phyloP scores from a whole-genome alignment of 441 rosid genomes.

The Populus trichocarpa region DNA sequence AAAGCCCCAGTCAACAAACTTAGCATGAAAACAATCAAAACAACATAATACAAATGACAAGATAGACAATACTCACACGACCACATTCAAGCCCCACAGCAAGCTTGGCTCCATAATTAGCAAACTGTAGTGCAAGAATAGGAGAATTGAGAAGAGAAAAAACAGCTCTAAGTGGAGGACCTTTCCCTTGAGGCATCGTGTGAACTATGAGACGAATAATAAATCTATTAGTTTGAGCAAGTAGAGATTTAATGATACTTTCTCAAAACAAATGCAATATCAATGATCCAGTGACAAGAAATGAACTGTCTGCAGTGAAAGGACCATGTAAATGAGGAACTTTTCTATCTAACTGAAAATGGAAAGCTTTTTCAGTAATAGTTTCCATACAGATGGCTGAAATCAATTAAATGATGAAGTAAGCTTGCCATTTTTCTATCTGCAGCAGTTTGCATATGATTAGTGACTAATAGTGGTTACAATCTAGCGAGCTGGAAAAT shows the following conservation, averaged over 20 bases:
- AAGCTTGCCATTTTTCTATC: neutral
- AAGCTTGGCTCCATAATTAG: slow-evolving; percentile 47
- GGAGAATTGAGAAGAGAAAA: slow-evolving; percentile 51
- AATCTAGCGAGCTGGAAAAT: neutral
- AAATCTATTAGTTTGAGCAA: slow-evolving; percentile 17
- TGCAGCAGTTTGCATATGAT: neutral
- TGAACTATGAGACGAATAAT: slow-evolving; percentile 35
- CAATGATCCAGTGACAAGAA: slow-evolving; percentile 4
- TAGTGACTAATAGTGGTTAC: neutral
- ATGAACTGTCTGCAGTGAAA: slow-evolving; percentile 4
- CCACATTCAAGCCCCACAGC: slow-evolving; percentile 59
- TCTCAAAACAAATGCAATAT: slow-evolving; percentile 7
- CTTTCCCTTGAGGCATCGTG: slow-evolving; percentile 38
- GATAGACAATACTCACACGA: slow-evolving; percentile 40
- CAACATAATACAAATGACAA: slow-evolving; percentile 5
- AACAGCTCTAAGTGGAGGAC: slow-evolving; percentile 42
- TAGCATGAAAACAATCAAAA: slow-evolving; percentile 10
- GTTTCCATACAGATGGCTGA: neutral
- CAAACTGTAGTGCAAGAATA: slow-evolving; percentile 46
- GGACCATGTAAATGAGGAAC: neutral
- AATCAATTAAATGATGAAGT: neutral
- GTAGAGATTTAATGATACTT: neutral
- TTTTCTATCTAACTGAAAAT: neutral
- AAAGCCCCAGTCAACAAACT: slow-evolving; percentile 8
- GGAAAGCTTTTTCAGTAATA: neutral